phyloP scores from a whole-genome alignment of 2,329 filamentous ascomycete species.

The Penicillium sp. region DNA sequence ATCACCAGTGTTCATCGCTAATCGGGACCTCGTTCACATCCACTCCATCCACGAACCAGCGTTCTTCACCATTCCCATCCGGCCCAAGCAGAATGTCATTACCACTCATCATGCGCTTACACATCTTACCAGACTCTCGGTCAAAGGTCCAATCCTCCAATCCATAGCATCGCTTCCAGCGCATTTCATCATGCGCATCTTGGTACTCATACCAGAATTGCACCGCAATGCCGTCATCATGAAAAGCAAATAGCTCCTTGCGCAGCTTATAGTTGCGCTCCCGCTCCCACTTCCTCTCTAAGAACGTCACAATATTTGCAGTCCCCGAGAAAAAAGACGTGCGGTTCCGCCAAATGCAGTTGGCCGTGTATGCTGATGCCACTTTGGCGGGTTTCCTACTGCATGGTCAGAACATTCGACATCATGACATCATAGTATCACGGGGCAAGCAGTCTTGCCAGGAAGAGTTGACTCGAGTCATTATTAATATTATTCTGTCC shows the following conservation, averaged over 20 bases:
- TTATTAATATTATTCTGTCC: no score
- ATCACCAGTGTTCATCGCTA: slow-evolving; percentile 34
- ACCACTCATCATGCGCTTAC: slow-evolving; percentile 46
- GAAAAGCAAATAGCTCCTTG: slow-evolving; percentile 78
- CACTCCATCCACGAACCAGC: slow-evolving; percentile 43
- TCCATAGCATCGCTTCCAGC: slow-evolving; percentile 85
- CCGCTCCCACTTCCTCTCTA: slow-evolving; percentile 66
- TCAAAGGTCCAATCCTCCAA: slow-evolving; percentile 52
- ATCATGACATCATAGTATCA: slow-evolving; percentile 9
- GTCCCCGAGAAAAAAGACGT: slow-evolving; percentile 63
- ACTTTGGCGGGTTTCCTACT: slow-evolving; percentile 58
- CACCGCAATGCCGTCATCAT: slow-evolving; percentile 70
- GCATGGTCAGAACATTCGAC: slow-evolving; percentile 6
- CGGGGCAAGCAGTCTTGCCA: not conserved
- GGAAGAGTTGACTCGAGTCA: not conserved
- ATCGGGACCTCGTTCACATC: slow-evolving; percentile 39
- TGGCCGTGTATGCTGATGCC: slow-evolving; percentile 66
- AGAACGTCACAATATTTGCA: slow-evolving; percentile 60
- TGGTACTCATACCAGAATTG: slow-evolving; percentile 88
- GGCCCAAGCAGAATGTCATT: slow-evolving; percentile 43
- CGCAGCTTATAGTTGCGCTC: slow-evolving; percentile 68
- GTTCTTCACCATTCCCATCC: slow-evolving; percentile 38
- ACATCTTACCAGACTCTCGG: slow-evolving; percentile 41
- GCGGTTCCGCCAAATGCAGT: slow-evolving; percentile 77
- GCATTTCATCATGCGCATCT: slow-evolving; percentile 54